These are phyloP conservation scores for Triticum turgidum DNA, from an alignment of 176 grass and related monocot genomes.

Conservation along the genomic window DNA sequence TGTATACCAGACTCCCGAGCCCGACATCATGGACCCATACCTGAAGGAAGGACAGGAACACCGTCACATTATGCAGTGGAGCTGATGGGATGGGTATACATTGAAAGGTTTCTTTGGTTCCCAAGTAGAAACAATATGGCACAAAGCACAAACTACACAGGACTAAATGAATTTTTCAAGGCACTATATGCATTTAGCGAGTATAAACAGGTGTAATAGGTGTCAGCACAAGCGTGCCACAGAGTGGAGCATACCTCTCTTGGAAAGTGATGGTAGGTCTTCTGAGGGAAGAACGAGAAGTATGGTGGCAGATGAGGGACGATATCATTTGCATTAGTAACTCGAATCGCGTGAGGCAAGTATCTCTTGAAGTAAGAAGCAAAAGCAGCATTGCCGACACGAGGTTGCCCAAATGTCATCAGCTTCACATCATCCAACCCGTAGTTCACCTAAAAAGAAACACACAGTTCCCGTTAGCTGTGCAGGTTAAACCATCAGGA, in stretches of 20 bases:
- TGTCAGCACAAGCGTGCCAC: background rate
- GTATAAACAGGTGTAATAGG: background rate
- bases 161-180: background rate
- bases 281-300: conserved; percentile 71
- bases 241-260: conserved; percentile 58
- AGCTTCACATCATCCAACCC: conserved; percentile 59
- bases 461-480: background rate
- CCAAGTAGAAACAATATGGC: background rate
- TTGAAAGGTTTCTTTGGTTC: background rate
- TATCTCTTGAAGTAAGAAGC: conserved; percentile 79
- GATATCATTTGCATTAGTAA: conserved; percentile 76
- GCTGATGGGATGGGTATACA: background rate
- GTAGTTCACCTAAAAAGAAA: conserved; percentile 61
- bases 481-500: background rate
- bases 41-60: conserved; percentile 39
- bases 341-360: conserved; percentile 67
- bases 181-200: background rate
- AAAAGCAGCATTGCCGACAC: conserved; percentile 81
- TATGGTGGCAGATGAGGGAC: conserved; percentile 92
- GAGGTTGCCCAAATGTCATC: conserved; percentile 88
- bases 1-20: conserved; percentile 57
- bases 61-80: background rate
- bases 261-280: conserved; percentile 95
- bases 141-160: background rate
- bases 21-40: conserved; percentile 68